A percentile compares a stretch with the other conserved stretches of the same genome.
Conservation (phyloP, 1,284 basidiomycete species). For the Hymenochaete sp. region DNA sequence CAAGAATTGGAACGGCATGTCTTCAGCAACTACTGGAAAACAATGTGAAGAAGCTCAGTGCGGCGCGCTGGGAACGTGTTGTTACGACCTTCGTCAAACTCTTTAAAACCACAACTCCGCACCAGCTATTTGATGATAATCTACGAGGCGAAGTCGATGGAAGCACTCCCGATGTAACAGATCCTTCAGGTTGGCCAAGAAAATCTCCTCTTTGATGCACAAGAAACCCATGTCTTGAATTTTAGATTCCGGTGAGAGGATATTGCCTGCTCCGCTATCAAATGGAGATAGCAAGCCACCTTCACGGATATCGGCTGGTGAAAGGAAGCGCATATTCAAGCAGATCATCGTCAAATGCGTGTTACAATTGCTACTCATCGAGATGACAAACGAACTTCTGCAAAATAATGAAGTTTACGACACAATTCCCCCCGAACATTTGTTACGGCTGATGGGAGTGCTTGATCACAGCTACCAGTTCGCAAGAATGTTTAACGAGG, state of each 20-base stretch:
- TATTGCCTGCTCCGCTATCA: slow-evolving; percentile 74
- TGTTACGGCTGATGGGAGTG: slow-evolving; percentile 88
- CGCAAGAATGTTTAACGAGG: slow-evolving; percentile 94
- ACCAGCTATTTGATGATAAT: slow-evolving; percentile 92
- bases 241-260: slow-evolving; percentile 49
- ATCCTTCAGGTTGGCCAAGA: slow-evolving; percentile 37
- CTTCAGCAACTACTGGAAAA: slow-evolving; percentile 93
- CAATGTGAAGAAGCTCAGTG: slow-evolving; percentile 84
- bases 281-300: slow-evolving; percentile 38
- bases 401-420: slow-evolving; percentile 89
- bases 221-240: slow-evolving; percentile 16
- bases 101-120: slow-evolving; percentile 95
- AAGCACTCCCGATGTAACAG: slow-evolving; percentile 45
- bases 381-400: slow-evolving; percentile 94
- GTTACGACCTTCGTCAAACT: slow-evolving; percentile 91
- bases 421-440: slow-evolving; percentile 89
- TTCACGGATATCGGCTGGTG: slow-evolving; percentile 46
- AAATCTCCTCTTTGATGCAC: background rate
- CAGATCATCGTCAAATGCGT: slow-evolving; percentile 99
- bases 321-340: slow-evolving; percentile 89
- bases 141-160: slow-evolving; percentile 75
- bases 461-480: slow-evolving; percentile 97
- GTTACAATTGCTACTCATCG: slow-evolving; percentile 91
- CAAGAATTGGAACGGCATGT: slow-evolving; percentile 96
- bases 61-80: slow-evolving; percentile 85